Evolutionary conservation across 805 yeast genomes (phyloP).

Genomic region (Myxozyma sirexii): DNA sequence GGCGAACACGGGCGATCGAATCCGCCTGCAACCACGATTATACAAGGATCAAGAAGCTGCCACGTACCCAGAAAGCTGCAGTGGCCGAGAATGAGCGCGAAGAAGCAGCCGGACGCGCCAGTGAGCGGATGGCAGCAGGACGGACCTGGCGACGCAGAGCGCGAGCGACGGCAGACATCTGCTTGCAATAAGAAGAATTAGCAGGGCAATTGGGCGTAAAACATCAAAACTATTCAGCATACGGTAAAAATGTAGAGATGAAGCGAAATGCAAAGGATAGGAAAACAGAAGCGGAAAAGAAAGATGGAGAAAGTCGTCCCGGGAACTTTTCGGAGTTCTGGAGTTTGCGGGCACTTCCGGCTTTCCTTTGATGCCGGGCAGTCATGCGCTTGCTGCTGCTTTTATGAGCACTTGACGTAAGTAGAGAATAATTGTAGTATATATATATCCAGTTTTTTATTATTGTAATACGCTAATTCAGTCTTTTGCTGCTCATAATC

Average conservation of each 20-base stretch:
- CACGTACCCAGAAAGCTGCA: neutral
- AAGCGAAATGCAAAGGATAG: neutral
- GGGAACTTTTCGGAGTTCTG: conserved; percentile 7
- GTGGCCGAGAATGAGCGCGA: conserved; percentile 9
- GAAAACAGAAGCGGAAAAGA: neutral
- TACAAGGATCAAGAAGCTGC: neutral
- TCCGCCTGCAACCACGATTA: neutral
- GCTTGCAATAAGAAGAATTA: neutral
- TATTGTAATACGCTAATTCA: too few relatives aligned
- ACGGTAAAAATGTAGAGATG: neutral
- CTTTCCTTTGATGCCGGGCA: too few relatives aligned
- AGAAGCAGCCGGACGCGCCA: neutral
- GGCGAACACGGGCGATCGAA: too few relatives aligned
- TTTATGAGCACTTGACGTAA: too few relatives aligned
- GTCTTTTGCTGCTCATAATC: too few relatives aligned
- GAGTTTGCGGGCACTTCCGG: too few relatives aligned
- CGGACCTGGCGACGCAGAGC: conserved; percentile 6
- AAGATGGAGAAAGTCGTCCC: neutral
- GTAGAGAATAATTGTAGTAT: too few relatives aligned
- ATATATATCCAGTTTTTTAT: too few relatives aligned
- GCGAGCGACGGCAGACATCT: conserved; percentile 7
- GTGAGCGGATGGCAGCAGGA: conserved; percentile 6
- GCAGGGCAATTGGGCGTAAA: neutral
- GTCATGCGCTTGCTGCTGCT: too few relatives aligned
- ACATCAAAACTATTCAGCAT: neutral